Evolutionary conservation across 805 yeast species (phyloP).

Genomic region (Candida ulmi): DNA sequence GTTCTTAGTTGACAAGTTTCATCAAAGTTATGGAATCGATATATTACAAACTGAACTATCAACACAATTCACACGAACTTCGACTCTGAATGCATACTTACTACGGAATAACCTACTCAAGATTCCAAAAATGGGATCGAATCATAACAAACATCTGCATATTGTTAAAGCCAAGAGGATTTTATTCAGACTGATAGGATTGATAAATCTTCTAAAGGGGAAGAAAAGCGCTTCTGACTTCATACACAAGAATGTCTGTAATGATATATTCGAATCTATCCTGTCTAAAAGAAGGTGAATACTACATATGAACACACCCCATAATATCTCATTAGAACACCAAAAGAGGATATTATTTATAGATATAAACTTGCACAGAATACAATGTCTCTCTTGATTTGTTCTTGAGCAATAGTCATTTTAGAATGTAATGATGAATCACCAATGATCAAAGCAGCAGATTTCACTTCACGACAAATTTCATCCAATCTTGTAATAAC

Average conservation of each 20-base stretch:
- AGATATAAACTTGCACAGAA: slow-evolving; percentile 93
- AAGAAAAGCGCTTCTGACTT: slow-evolving; percentile 14
- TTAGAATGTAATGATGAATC: slow-evolving; percentile 85
- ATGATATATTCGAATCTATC: slow-evolving; percentile 15
- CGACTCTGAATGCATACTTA: slow-evolving; percentile 3
- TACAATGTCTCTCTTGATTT: slow-evolving; percentile 93
- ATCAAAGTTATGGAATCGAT: neutral
- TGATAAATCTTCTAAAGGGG: slow-evolving; percentile 16
- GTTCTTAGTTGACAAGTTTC: slow-evolving; percentile 5
- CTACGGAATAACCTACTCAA: neutral
- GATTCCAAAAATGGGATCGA: neutral
- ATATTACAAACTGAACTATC: slow-evolving; percentile 3
- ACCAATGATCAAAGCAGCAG: slow-evolving; percentile 92
- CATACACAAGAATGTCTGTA: slow-evolving; percentile 14
- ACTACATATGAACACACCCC: too few relatives aligned
- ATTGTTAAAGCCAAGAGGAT: slow-evolving; percentile 4
- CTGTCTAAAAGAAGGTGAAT: slow-evolving; percentile 6
- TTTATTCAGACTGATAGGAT: slow-evolving; percentile 22
- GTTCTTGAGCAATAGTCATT: slow-evolving; percentile 89
- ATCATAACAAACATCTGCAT: neutral
- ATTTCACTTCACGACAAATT: slow-evolving; percentile 88
- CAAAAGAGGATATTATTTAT: too few relatives aligned
- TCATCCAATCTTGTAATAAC: slow-evolving; percentile 94
- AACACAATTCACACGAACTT: neutral
- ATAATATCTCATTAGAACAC: too few relatives aligned